Evolutionary conservation across 225 moss, liverwort and hornwort species (phyloP), one percentile per base, ranked within the genome.

Genomic region (Lunularia cruciata): DNA sequence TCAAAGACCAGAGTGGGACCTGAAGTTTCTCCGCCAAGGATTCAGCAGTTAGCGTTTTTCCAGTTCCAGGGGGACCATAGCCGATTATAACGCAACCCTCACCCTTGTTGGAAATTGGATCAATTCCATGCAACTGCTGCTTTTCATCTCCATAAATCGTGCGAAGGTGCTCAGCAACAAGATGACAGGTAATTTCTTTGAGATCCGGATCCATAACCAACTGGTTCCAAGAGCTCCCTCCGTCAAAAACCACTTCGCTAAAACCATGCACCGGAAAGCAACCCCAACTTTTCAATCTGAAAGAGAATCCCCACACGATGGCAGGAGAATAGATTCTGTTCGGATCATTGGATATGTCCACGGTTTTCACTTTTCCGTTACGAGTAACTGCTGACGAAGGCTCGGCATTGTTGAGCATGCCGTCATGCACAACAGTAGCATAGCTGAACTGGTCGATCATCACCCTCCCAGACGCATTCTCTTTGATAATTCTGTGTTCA

Each of bases 31-130:
- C 88, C n/a, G 84, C 84, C 13, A 89, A 25, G 0, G 86, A 78
- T 32, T 89, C 88, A 5, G 86, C 86, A 0, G 88, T 86, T 18
- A 88, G 67, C 3, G 86, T 86, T 57, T 88, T 86, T 0, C 87
- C 87, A 0, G 87, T 83, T 13, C 89, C 85, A 0, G 87, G 77
- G 37, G 81, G 63, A 18, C 87, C 89, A 26, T 87, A 67, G 42
- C 85, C 67, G 49, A 87, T 58, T 10, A 86, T 53, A 13, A 82
- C 66, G 46, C 85, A 85, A 3, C 89, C 87, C 4, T 74, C 55
- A 0, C 89, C 89, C 67, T 90, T 87, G 45, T 76, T 62, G 22
- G 77, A 55, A 35, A 90, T 76, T 30, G 75, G 72, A 35, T 85
- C 79, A 1, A 80, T 13, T 47, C 43, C 38, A 66, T 3, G 27